A percentile compares a stretch with the other conserved stretches of the same genome.
Evolutionary conservation across 805 yeast genomes (phyloP).

Genomic region (Metschnikowia baotianmanensis): DNA sequence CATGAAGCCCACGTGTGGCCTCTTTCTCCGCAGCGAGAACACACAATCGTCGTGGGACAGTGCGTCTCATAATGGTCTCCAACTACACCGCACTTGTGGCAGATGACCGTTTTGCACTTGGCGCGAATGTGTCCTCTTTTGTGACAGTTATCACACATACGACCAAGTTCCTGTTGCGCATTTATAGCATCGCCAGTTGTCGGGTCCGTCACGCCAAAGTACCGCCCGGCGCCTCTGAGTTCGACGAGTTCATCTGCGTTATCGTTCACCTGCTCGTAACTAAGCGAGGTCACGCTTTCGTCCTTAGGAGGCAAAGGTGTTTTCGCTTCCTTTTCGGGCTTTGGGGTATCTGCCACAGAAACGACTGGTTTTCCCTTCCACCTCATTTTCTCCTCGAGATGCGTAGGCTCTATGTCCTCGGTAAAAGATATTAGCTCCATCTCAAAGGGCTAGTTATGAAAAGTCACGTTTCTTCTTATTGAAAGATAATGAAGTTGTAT

Average conservation of each 20-base stretch:
- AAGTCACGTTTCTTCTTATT: background rate
- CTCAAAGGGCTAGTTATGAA: background rate
- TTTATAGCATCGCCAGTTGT: conserved; percentile 36
- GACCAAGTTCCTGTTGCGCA: conserved; percentile 40
- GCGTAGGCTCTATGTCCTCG: conserved; percentile 19
- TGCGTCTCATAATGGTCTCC: conserved; percentile 86
- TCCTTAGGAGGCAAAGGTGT: conserved; percentile 3
- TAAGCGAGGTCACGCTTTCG: conserved; percentile 17
- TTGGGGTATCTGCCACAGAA: background rate
- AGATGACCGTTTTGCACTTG: conserved; percentile 80
- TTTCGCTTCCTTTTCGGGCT: conserved; percentile 4
- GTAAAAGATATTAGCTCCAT: conserved; percentile 21
- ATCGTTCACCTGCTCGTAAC: conserved; percentile 65
- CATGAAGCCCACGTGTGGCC: conserved; percentile 79
- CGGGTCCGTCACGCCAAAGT: conserved; percentile 70
- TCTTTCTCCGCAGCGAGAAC: conserved; percentile 77
- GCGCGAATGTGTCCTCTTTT: conserved; percentile 79
- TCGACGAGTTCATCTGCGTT: conserved; percentile 72
- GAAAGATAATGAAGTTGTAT: no score
- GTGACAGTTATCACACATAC: conserved; percentile 80
- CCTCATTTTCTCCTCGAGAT: conserved; percentile 11
- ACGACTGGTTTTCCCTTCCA: conserved; percentile 14
- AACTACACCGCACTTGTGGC: conserved; percentile 81
- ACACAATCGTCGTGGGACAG: conserved; percentile 80
- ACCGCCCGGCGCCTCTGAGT: conserved; percentile 82